Evolutionary conservation across 2,329 filamentous ascomycete genomes (phyloP), one percentile per base, ranked within the genome.

Genomic region (Aspergillus quadrilineatus): DNA sequence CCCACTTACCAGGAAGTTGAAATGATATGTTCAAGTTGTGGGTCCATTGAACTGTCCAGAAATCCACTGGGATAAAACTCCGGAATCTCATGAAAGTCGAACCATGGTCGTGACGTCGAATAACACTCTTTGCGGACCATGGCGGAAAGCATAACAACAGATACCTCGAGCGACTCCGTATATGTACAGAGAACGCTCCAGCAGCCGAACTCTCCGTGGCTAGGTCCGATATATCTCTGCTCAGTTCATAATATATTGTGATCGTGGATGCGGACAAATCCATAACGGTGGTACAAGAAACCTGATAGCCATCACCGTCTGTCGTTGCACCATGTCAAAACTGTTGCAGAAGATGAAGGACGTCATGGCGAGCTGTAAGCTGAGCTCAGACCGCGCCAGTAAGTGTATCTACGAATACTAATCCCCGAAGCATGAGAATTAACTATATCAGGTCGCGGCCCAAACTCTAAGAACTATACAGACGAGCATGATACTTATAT

Each of bases 261-360:
- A 22, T 22, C 22, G 22, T 22, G 22, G 22, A 22, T 22, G 22
- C 22, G 3, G 22, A 4, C 22, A 22, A 50, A 34, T 5, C 6
- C 15, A 12, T 36, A 36, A 2, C 32, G 3, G 32, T 9, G 32
- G 14, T 14, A 22, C 22, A 22, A 22, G 22, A 22, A 22, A 22
- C 22, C 8, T 29, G 12, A 10, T 26, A 17, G 4, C 30, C 22
- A 22, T 22, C 22, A 22, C 22, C 3, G 22, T 22, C 22, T 22
- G 22, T 12, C 7, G 32, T 10, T 14, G 15, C 46, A 22, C 26
- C 58, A 82, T 81, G 79, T 77, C 77, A 39, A 66, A 67, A 50
- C 65, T 79, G 53, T 64, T 79, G 54, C 72, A 80, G 67, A 81
- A 80, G 58, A 73, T 79, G 53, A 81, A 80, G 67, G 74, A 80